Percentiles rank a stretch among this genome's conserved stretches.
phyloP scores from a whole-genome alignment of 1,284 basidiomycete genomes.

The Porodaedalea pini region DNA sequence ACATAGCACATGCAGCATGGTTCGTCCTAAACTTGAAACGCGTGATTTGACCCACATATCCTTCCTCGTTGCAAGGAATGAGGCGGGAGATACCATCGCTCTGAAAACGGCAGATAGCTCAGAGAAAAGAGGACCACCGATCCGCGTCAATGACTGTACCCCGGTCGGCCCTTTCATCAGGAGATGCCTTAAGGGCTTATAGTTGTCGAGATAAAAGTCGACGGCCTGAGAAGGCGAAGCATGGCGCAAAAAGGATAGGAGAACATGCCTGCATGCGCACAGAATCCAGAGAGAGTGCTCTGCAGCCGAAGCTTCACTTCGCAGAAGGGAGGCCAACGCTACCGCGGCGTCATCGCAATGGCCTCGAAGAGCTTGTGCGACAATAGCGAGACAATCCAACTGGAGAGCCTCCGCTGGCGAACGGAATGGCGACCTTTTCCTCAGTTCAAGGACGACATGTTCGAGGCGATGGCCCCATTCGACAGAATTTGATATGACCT shows the following conservation, averaged over 20 bases:
- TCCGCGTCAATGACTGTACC: background rate
- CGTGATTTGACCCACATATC: background rate
- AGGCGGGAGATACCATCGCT: slow-evolving; percentile 4
- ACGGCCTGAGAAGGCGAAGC: slow-evolving; percentile 5
- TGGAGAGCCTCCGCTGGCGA: background rate
- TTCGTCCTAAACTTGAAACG: background rate
- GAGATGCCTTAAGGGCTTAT: background rate
- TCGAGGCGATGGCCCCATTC: slow-evolving; percentile 6
- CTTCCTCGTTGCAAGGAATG: background rate
- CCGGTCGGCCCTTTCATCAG: background rate
- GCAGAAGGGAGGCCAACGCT: background rate
- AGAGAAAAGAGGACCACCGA: background rate
- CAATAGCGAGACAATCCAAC: background rate
- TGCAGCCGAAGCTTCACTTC: background rate
- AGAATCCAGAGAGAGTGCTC: background rate
- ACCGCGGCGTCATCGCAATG: slow-evolving; percentile 1
- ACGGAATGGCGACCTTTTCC: background rate
- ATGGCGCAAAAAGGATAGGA: slow-evolving; percentile 6
- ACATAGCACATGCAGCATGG: slow-evolving; percentile 5
- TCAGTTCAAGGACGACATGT: slow-evolving; percentile 2
- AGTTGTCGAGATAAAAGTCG: slow-evolving; percentile 10
- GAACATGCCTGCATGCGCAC: slow-evolving; percentile 1
- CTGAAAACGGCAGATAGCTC: slow-evolving; percentile 3
- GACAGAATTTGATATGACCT: background rate
- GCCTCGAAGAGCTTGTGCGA: slow-evolving; percentile 5